These are phyloP conservation scores for Aspergillus asperescens DNA, from an alignment of 495 filamentous ascomycete species.

Conservation along the genomic window DNA sequence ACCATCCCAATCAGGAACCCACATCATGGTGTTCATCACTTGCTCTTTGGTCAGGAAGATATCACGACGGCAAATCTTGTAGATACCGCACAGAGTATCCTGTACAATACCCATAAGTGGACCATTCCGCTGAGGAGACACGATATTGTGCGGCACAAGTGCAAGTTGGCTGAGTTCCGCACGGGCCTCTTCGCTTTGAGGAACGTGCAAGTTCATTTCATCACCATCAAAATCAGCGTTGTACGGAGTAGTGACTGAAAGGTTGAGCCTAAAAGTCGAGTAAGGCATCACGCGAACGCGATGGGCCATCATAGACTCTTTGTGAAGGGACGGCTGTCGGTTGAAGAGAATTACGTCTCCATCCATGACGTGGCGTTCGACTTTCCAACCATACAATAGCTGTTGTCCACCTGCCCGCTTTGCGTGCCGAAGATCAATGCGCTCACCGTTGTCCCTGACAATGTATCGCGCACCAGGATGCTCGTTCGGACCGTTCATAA, in stretches of 20 bases:
- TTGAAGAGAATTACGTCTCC: conserved; percentile 99
- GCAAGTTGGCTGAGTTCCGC: conserved; percentile 91
- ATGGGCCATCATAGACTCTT: conserved; percentile 99
- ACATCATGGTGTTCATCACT: conserved; percentile 92
- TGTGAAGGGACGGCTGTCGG: conserved; percentile 96
- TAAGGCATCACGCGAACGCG: conserved; percentile 96
- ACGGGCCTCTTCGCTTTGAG: conserved; percentile 90
- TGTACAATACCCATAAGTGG: conserved; percentile 99
- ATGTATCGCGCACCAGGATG: conserved; percentile 96
- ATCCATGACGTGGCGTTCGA: conserved; percentile 91
- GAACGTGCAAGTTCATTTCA: conserved; percentile 99
- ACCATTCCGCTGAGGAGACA: conserved; percentile 93
- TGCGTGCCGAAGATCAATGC: conserved; percentile 90
- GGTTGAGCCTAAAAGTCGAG: conserved; percentile 93
- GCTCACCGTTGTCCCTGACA: conserved; percentile 81
- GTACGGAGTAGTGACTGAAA: conserved; percentile 97
- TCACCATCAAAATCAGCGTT: conserved; percentile 99
- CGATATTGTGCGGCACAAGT: conserved; percentile 94
- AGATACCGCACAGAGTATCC: conserved; percentile 91
- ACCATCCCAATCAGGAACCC: conserved; percentile 97
- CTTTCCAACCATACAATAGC: conserved; percentile 95
- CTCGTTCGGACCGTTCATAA: conserved; percentile 87
- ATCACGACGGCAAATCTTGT: conserved; percentile 92
- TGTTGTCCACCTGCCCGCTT: conserved; percentile 75
- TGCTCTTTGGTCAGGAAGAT: conserved; percentile 83